These are phyloP conservation scores for Cytospora mali DNA, from an alignment of 2,329 filamentous ascomycete species.

Conservation along the genomic window DNA sequence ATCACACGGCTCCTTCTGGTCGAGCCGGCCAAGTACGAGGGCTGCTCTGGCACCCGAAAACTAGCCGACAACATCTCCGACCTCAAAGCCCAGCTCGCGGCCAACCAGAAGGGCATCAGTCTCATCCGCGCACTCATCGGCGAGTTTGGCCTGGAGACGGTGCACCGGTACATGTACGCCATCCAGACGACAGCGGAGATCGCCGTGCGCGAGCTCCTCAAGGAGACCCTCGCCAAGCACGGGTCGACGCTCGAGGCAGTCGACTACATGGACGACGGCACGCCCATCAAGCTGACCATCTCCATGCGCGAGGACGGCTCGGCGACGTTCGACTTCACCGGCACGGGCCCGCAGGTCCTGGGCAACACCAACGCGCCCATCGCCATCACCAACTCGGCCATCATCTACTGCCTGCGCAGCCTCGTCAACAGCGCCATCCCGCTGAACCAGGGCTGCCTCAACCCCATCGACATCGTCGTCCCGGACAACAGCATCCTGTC, in stretches of 20 bases:
- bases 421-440: conserved; percentile 40
- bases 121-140: conserved; percentile 71
- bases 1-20: conserved; percentile 67
- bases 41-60: conserved; percentile 68
- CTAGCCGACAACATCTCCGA: conserved; percentile 75
- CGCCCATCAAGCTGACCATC: conserved; percentile 39
- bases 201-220: conserved; percentile 71
- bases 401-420: conserved; percentile 42
- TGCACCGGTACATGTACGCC: conserved; percentile 77
- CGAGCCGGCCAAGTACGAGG: conserved; percentile 67
- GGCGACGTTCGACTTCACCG: conserved; percentile 32
- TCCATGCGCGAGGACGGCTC: conserved; percentile 35
- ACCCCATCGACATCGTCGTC: conserved; percentile 37
- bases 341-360: conserved; percentile 39
- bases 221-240: conserved; percentile 60
- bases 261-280: conserved; percentile 47
- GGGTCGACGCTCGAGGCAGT: conserved; percentile 35
- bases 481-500: conserved; percentile 39
- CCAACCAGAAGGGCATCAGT: conserved; percentile 74
- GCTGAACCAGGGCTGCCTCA: conserved; percentile 42
- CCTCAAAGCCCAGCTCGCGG: conserved; percentile 74
- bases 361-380: conserved; percentile 43
- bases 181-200: conserved; percentile 77
- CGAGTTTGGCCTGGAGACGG: conserved; percentile 72
- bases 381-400: conserved; percentile 42